These are phyloP conservation scores for Paradendryphiella salina DNA, from an alignment of 2,329 filamentous ascomycete genomes.

Conservation along the genomic window DNA sequence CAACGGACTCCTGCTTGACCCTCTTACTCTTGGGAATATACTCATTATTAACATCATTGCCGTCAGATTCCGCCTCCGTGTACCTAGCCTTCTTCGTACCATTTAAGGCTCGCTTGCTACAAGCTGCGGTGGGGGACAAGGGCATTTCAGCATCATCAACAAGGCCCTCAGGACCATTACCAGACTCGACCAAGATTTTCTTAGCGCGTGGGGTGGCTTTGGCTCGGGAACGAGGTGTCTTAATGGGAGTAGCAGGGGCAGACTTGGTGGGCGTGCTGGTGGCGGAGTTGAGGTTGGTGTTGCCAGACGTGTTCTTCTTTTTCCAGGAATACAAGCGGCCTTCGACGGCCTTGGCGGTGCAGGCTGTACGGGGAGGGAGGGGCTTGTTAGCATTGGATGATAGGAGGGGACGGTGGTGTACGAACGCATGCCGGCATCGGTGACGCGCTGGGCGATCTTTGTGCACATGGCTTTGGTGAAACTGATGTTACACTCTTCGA, in stretches of 20 bases:
- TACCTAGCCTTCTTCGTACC: neutral
- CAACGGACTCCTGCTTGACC: neutral
- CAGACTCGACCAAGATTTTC: neutral
- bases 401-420: neutral
- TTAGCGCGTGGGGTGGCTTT: conserved; percentile 5
- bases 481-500: conserved; percentile 16
- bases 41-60: neutral
- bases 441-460: conserved; percentile 18
- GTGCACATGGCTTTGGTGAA: conserved; percentile 17
- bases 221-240: neutral
- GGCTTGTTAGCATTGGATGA: neutral
- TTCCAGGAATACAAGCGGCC: conserved; percentile 29
- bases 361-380: conserved; percentile 15
- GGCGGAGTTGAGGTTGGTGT: neutral
- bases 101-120: neutral
- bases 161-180: neutral
- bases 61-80: neutral
- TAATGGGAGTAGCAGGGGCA: neutral
- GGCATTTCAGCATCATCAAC: neutral
- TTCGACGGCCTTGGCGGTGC: conserved; percentile 34
- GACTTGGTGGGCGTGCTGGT: neutral
- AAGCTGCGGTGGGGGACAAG: neutral
- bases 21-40: neutral
- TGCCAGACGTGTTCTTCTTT: conserved; percentile 16
- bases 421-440: conserved; percentile 11